Conservation (phyloP, 495 filamentous ascomycete species). For the Hypoxylon fragiforme region DNA sequence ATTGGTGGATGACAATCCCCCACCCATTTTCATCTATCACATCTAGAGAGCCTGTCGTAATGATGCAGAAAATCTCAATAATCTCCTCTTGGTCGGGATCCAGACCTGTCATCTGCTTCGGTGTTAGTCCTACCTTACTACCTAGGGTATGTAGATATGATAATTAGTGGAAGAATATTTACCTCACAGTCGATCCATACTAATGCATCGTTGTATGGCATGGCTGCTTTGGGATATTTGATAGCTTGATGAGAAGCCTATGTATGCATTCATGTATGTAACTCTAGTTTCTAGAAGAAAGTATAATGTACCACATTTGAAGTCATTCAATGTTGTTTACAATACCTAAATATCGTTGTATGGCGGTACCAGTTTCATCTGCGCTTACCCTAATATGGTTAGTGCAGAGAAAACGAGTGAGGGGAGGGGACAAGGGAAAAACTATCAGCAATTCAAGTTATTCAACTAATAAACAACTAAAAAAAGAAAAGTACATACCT, state of each 20-base stretch:
- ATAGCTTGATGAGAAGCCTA: not conserved
- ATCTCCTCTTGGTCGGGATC: constrained; percentile 77
- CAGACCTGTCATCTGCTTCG: constrained; percentile 86
- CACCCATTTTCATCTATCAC: constrained; percentile 77
- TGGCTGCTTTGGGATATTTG: constrained; percentile 1
- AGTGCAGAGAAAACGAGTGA: too few species aligned
- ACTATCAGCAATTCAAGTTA: too few species aligned
- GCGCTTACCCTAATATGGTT: too few species aligned
- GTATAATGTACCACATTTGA: too few species aligned
- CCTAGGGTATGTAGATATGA: not conserved
- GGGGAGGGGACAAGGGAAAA: too few species aligned
- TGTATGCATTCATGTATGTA: too few species aligned
- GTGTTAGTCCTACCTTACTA: constrained; percentile 11
- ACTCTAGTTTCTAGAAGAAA: too few species aligned
- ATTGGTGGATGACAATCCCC: constrained; percentile 77
- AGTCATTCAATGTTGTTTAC: too few species aligned
- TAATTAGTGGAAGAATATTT: constrained; percentile 6
- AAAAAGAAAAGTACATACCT: too few species aligned
- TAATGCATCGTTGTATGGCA: constrained; percentile 53
- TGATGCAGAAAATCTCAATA: constrained; percentile 90
- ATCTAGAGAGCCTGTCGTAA: constrained; percentile 79
- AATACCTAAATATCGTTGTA: too few species aligned
- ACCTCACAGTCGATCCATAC: constrained; percentile 88
- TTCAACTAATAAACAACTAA: too few species aligned
- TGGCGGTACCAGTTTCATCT: too few species aligned